These are phyloP conservation scores for Penicillium turbatum DNA, from an alignment of 495 filamentous ascomycete genomes.

Conservation along the genomic window DNA sequence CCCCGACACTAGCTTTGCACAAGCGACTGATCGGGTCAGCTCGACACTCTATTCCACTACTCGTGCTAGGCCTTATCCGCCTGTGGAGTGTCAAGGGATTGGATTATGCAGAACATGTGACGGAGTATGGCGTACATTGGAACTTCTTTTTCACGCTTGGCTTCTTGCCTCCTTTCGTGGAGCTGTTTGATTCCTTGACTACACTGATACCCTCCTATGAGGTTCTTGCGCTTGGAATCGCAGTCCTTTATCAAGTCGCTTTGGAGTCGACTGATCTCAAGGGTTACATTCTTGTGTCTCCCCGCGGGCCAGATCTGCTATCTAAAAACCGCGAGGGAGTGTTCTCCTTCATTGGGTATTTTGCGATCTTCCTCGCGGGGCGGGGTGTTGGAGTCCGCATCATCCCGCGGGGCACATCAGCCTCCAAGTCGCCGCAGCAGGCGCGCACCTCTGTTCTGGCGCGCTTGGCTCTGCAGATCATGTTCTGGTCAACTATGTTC, in stretches of 20 bases:
- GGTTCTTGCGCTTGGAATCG: slow-evolving; percentile 61
- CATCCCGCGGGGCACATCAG: slow-evolving; percentile 56
- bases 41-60: slow-evolving; percentile 76
- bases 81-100: slow-evolving; percentile 87
- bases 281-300: slow-evolving; percentile 77
- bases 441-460: slow-evolving; percentile 52
- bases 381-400: slow-evolving; percentile 75
- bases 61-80: slow-evolving; percentile 75
- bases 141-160: slow-evolving; percentile 99
- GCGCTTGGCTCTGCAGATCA: slow-evolving; percentile 54
- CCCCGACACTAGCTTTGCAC: slow-evolving; percentile 38
- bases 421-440: slow-evolving; percentile 35
- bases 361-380: slow-evolving; percentile 91
- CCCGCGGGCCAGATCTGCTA: slow-evolving; percentile 64
- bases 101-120: slow-evolving; percentile 95
- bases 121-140: slow-evolving; percentile 98
- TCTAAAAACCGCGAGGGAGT: slow-evolving; percentile 91
- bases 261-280: slow-evolving; percentile 77
- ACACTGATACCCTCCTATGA: slow-evolving; percentile 66
- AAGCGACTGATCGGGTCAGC: slow-evolving; percentile 58
- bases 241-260: slow-evolving; percentile 61
- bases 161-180: slow-evolving; percentile 82
- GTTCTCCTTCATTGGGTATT: slow-evolving; percentile 88
- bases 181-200: slow-evolving; percentile 66
- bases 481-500: slow-evolving; percentile 65